Percentiles rank a stretch among this genome's conserved stretches.
These are phyloP conservation scores for Neurospora sp. DNA, from an alignment of 2,329 filamentous ascomycete species.

Conservation along the genomic window DNA sequence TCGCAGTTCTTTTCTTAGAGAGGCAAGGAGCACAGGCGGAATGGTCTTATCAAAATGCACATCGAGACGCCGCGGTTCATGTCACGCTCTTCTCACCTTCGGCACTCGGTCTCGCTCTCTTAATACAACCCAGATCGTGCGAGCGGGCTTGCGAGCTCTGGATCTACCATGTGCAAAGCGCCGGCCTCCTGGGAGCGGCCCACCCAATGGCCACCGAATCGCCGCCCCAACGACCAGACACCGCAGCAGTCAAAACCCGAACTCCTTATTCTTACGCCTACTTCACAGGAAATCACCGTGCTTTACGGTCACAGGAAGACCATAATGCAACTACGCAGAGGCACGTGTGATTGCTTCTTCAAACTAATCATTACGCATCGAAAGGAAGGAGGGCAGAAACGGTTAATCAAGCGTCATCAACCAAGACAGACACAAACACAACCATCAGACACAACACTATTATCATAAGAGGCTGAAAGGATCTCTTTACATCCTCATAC, in stretches of 20 bases:
- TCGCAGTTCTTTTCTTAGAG: constrained; percentile 47
- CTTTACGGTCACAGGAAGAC: background rate
- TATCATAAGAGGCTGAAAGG: background rate
- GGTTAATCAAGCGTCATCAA: background rate
- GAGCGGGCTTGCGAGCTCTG: background rate
- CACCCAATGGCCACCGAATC: background rate
- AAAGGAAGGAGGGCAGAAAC: background rate
- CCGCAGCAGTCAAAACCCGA: background rate
- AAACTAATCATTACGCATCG: background rate
- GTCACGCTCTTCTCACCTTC: background rate
- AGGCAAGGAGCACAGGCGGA: background rate
- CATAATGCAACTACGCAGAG: background rate
- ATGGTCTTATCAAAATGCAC: background rate
- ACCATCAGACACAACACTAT: background rate
- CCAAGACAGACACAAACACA: background rate
- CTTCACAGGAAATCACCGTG: background rate
- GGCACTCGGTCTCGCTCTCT: background rate
- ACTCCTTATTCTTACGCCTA: background rate
- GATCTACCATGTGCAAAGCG: background rate
- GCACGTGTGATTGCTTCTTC: background rate
- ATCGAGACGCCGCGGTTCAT: background rate
- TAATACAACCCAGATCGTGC: background rate
- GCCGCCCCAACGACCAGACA: background rate
- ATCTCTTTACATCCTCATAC: background rate
- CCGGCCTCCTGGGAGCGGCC: background rate